phyloP scores from a whole-genome alignment of 371 early-diverging fungal species.

The Rhizopus stolonifer region DNA sequence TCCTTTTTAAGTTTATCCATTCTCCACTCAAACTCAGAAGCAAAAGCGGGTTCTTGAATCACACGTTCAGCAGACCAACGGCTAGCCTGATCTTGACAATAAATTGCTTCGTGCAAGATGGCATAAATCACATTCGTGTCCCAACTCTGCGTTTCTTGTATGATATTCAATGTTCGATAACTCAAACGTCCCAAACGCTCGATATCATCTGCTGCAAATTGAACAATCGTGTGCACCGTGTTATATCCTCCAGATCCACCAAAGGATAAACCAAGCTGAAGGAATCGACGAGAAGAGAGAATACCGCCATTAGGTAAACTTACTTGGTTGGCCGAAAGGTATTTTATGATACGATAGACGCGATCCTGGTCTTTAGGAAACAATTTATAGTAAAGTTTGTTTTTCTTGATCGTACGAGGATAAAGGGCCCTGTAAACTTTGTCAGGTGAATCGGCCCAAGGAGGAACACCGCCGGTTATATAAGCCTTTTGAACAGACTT shows the following conservation, averaged over 20 bases:
- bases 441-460: slow-evolving; percentile 62
- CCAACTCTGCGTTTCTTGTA: slow-evolving; percentile 50
- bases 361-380: slow-evolving; percentile 65
- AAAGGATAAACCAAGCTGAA: slow-evolving; percentile 70
- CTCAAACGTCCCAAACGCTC: slow-evolving; percentile 50
- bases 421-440: slow-evolving; percentile 64
- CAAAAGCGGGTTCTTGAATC: slow-evolving; percentile 43
- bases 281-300: slow-evolving; percentile 69
- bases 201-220: slow-evolving; percentile 53
- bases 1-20: slow-evolving; percentile 37
- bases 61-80: slow-evolving; percentile 71
- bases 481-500: slow-evolving; percentile 63
- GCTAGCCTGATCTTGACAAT: slow-evolving; percentile 63
- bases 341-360: slow-evolving; percentile 57
- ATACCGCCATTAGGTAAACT: slow-evolving; percentile 65
- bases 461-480: slow-evolving; percentile 78
- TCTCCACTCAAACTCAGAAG: slow-evolving; percentile 50
- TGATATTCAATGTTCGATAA: slow-evolving; percentile 45
- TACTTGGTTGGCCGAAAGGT: slow-evolving; percentile 49
- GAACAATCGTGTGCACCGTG: slow-evolving; percentile 56
- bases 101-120: slow-evolving; percentile 71
- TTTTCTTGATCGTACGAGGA: slow-evolving; percentile 60
- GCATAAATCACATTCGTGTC: slow-evolving; percentile 70
- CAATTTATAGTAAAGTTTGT: slow-evolving; percentile 63
- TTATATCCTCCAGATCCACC: slow-evolving; percentile 72